Evolutionary conservation across 2,329 filamentous ascomycete genomes (phyloP).

Genomic region (Phialocephala sp.): DNA sequence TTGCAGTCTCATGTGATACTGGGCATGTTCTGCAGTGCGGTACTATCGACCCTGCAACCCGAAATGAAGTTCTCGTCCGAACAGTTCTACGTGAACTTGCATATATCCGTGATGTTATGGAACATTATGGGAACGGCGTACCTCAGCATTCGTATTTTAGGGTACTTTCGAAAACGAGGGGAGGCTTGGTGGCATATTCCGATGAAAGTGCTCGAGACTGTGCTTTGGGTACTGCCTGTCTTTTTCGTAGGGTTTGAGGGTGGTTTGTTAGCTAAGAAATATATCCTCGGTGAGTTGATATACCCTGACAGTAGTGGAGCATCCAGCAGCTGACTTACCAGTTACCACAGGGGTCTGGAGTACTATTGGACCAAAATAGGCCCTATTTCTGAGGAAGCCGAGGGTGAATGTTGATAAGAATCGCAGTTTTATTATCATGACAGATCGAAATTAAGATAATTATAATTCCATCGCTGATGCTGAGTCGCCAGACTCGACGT

Average conservation of each 20-base stretch:
- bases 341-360: not conserved
- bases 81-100: not conserved
- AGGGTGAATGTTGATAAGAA: not conserved
- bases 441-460: not conserved
- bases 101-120: not conserved
- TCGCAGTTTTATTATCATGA: not conserved
- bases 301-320: not conserved
- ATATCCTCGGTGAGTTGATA: not conserved
- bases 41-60: not conserved
- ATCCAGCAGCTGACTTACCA: not conserved
- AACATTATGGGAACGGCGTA: not conserved
- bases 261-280: not conserved
- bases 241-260: slow-evolving; percentile 2
- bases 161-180: not conserved
- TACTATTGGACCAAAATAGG: not conserved
- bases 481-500: not conserved
- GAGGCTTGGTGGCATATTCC: slow-evolving; percentile 5
- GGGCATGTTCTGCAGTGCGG: slow-evolving; percentile 3
- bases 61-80: not conserved
- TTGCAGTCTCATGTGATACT: not conserved
- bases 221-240: not conserved
- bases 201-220: not conserved
- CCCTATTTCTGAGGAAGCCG: not conserved
- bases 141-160: not conserved
- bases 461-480: not conserved